phyloP scores from a whole-genome alignment of 768 basidiomycete genomes.

The Psilocybe tampanensis region DNA sequence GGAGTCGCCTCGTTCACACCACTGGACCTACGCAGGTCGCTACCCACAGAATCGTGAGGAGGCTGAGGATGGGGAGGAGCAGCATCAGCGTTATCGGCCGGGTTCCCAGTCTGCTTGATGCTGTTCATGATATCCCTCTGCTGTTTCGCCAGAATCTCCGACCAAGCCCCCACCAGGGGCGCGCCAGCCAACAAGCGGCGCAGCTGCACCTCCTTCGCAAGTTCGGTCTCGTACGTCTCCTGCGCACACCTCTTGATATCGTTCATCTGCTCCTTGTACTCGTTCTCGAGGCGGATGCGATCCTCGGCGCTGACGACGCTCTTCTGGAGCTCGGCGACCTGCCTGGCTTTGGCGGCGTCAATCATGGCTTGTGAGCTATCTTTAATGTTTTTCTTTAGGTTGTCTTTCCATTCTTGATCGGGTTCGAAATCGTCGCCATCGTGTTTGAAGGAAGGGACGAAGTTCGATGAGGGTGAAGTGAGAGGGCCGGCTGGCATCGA shows the following conservation, averaged over 20 bases:
- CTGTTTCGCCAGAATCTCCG: conserved; percentile 32
- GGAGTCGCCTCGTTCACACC: conserved; percentile 3
- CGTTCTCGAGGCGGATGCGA: conserved; percentile 37
- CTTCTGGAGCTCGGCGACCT: conserved; percentile 52
- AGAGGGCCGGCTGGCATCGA: conserved; percentile 40
- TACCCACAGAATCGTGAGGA: neutral
- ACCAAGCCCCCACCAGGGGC: conserved; percentile 29
- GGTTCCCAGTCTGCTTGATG: conserved; percentile 38
- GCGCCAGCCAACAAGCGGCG: conserved; percentile 49
- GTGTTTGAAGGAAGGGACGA: conserved; percentile 16
- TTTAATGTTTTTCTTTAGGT: conserved; percentile 51
- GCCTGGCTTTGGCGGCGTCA: conserved; percentile 64
- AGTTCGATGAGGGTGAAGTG: conserved; percentile 27
- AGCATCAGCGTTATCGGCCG: neutral
- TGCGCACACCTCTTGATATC: conserved; percentile 46
- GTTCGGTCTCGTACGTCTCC: conserved; percentile 45
- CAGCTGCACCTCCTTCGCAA: conserved; percentile 52
- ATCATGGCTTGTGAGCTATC: conserved; percentile 43
- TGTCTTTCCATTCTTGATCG: conserved; percentile 55
- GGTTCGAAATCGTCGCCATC: conserved; percentile 47
- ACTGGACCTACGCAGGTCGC: neutral
- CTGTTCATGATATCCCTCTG: conserved; percentile 49
- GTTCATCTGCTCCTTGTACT: conserved; percentile 44
- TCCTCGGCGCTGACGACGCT: conserved; percentile 30
- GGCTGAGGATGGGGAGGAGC: too few relatives aligned